Percentiles rank a stretch among this genome's conserved stretches.
These are phyloP conservation scores for Stellera chamaejasme DNA, from an alignment of 345 rosid species.

Conservation along the genomic window DNA sequence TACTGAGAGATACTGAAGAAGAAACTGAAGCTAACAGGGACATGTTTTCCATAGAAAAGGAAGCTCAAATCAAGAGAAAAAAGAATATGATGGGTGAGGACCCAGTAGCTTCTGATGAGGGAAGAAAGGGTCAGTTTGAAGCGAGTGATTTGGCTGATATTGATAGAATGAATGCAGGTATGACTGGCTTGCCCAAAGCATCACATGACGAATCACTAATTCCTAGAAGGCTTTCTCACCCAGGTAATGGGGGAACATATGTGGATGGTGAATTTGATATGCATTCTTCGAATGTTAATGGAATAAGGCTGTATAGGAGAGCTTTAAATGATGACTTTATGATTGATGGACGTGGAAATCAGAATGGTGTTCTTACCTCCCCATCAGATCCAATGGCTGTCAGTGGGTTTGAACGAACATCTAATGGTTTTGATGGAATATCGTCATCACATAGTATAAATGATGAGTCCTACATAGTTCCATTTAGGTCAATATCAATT, in stretches of 20 bases:
- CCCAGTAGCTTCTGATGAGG: slow-evolving; percentile 44
- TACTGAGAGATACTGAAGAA: slow-evolving; percentile 75
- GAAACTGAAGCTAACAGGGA: slow-evolving; percentile 33
- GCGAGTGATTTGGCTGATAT: slow-evolving; percentile 35
- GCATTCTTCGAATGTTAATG: slow-evolving; percentile 32
- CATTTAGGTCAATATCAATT: slow-evolving; percentile 32
- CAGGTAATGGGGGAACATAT: slow-evolving; percentile 24
- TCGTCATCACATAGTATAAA: slow-evolving; percentile 43
- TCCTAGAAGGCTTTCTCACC: slow-evolving; percentile 26
- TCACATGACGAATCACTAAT: slow-evolving; percentile 50
- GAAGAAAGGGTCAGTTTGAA: slow-evolving; percentile 30
- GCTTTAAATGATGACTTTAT: slow-evolving; percentile 45
- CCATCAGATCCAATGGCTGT: slow-evolving; percentile 40
- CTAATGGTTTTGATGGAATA: slow-evolving; percentile 30
- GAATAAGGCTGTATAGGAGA: slow-evolving; percentile 40
- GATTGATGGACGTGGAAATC: slow-evolving; percentile 30
- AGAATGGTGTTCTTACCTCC: slow-evolving; percentile 23
- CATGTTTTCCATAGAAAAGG: slow-evolving; percentile 60
- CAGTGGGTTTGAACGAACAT: slow-evolving; percentile 43
- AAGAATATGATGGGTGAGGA: slow-evolving; percentile 41
- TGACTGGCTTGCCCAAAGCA: slow-evolving; percentile 32
- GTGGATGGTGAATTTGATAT: slow-evolving; percentile 35
- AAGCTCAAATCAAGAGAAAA: slow-evolving; percentile 38
- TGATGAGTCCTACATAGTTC: slow-evolving; percentile 81
- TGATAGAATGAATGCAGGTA: slow-evolving; percentile 38